Base-by-base conservation (phyloP, 2,329 filamentous ascomycete species). In the Ophiostoma perfectum region DNA sequence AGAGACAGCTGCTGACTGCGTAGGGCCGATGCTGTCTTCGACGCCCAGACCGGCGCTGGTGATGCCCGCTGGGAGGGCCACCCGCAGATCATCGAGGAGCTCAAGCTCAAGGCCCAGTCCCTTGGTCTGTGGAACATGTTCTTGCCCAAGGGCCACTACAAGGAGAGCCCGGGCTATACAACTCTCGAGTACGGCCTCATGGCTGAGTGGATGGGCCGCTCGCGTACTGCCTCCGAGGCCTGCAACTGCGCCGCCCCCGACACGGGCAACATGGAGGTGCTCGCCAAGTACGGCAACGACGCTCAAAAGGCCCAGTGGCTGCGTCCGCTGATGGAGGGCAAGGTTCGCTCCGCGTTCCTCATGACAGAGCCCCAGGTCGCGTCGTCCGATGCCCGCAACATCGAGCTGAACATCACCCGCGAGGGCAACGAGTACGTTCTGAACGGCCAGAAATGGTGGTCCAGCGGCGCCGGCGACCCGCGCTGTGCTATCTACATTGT, bases 361-460 rank as follows among this genome's bases (percentile, higher is more conserved):
- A 97, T 97, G 93, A 97, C 93, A 2, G 93, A 97, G 82, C 92
- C 93, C 4, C 89, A 92, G 74, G 85, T 96, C 55, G 93, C 93
- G 4, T 93, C 90, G 27, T 93, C 90, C 64, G 94, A 98, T 81
- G 95, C 95, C 4, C 96, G 88, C 69, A 98, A 98, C 77, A 97
- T 97, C 72, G 85, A 93, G 80, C 82, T 99, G 77, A 86, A 83
- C 69, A 97, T 99, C 77, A 85, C 82, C 72, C 87, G 86, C 69
- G 92, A 97, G 72, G 94, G 94, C 11, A 87, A 95, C 75, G 87
- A 94, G 74, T 97, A 94, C 76, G 88, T 98, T 18, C 84, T 99
- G 67, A 97, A 98, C 76, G 95, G 95, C 69, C 74, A 94, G 87
- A 99, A 99, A 92, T 99, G 95, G 95, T 99, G 95, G 95, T 96